These are phyloP conservation scores for Paraphysoderma sedebokerense DNA, from an alignment of 371 early-diverging fungal genomes.

Conservation along the genomic window DNA sequence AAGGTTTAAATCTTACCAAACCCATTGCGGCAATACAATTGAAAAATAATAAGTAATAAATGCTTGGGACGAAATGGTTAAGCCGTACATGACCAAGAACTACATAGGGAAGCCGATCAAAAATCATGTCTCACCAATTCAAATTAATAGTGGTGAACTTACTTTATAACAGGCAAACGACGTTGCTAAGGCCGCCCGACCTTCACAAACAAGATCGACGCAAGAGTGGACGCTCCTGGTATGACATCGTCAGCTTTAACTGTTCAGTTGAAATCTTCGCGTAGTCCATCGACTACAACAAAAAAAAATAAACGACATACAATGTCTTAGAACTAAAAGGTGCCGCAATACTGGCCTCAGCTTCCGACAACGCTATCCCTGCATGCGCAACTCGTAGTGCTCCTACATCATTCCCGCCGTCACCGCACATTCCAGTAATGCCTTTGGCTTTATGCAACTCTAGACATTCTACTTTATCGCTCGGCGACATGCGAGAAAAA, in stretches of 20 bases:
- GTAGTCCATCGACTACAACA: too few species aligned
- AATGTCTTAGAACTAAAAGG: slow-evolving; percentile 62
- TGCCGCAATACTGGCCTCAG: slow-evolving; percentile 69
- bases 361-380: slow-evolving; percentile 70
- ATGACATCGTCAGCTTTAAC: too few species aligned
- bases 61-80: slow-evolving; percentile 44
- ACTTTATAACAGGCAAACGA: slow-evolving; percentile 52
- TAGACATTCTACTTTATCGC: slow-evolving; percentile 43
- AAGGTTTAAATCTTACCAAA: too few species aligned
- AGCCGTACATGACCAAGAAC: slow-evolving; percentile 63
- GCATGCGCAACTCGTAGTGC: slow-evolving; percentile 81
- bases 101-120: too few species aligned
- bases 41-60: slow-evolving; percentile 34
- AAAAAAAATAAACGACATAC: too few species aligned
- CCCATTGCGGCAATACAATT: slow-evolving; percentile 24
- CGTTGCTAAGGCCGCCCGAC: slow-evolving; percentile 55
- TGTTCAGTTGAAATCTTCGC: too few species aligned
- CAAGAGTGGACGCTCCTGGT: slow-evolving; percentile 45
- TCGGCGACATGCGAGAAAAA: slow-evolving; percentile 62
- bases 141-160: background rate
- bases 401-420: slow-evolving; percentile 91
- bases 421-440: slow-evolving; percentile 81
- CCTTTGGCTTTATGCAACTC: slow-evolving; percentile 43
- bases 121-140: too few species aligned
- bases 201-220: slow-evolving; percentile 51